These are phyloP conservation scores for Suillus clintonianus DNA, from an alignment of 768 basidiomycete genomes.

Conservation along the genomic window DNA sequence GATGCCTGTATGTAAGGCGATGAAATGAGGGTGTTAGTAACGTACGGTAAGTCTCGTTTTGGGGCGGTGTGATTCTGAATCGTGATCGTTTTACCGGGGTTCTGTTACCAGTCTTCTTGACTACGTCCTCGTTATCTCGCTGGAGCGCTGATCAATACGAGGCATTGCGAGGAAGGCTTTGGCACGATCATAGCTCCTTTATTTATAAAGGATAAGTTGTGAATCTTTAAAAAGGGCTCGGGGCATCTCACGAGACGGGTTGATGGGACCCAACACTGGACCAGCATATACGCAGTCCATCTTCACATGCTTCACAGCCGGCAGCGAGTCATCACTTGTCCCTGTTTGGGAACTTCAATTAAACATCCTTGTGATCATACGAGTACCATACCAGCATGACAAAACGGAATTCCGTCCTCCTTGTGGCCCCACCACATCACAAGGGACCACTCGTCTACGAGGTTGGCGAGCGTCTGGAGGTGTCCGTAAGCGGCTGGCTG, in stretches of 20 bases:
- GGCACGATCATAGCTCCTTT: too few species aligned
- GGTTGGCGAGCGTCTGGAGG: conserved; percentile 34
- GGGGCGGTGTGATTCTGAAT: too few species aligned
- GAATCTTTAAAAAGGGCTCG: too few species aligned
- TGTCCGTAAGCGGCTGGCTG: conserved; percentile 36
- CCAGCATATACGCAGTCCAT: conserved; percentile 2
- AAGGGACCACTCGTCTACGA: conserved; percentile 38
- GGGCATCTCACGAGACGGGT: not conserved
- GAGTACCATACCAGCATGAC: conserved; percentile 19
- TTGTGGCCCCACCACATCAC: conserved; percentile 35
- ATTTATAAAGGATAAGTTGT: too few species aligned
- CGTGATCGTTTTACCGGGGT: too few species aligned
- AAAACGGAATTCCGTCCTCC: not conserved
- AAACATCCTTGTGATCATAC: not conserved
- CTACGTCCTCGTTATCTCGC: too few species aligned
- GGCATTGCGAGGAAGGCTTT: too few species aligned
- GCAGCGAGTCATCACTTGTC: not conserved
- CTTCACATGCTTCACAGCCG: conserved; percentile 5
- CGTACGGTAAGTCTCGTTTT: too few species aligned
- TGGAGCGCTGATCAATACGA: too few species aligned
- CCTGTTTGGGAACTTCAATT: not conserved
- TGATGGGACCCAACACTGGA: not conserved
- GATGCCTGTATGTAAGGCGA: too few species aligned
- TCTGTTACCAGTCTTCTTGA: too few species aligned
- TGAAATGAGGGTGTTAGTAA: too few species aligned